phyloP scores from a whole-genome alignment of 225 moss, liverwort and hornwort genomes.

The Rhytidiadelphus loreus region DNA sequence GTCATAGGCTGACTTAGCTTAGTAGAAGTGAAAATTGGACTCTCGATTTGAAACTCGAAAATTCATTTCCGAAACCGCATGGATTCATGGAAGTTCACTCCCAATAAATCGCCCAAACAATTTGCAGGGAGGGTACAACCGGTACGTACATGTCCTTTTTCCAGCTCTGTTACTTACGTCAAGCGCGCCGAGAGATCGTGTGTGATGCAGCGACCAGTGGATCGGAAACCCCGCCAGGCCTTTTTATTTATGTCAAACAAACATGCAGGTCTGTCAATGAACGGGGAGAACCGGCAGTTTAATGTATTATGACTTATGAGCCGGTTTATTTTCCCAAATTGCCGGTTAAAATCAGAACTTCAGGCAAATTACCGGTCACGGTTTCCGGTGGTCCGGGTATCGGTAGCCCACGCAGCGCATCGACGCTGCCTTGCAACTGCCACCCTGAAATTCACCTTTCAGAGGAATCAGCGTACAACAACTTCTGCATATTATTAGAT shows the following conservation, averaged over 20 bases:
- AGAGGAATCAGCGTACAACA: not conserved
- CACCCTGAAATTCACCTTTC: not conserved
- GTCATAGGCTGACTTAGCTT: too few species aligned
- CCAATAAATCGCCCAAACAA: not conserved
- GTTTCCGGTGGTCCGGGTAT: not conserved
- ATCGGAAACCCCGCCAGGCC: not conserved
- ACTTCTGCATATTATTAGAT: not conserved
- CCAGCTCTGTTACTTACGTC: not conserved
- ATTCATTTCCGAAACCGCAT: too few species aligned
- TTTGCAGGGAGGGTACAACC: not conserved
- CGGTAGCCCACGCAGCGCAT: not conserved
- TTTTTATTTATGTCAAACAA: not conserved
- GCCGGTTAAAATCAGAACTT: not conserved
- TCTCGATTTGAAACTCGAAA: too few species aligned
- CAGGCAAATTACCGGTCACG: not conserved
- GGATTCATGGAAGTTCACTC: not conserved
- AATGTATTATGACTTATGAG: not conserved
- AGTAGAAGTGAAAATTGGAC: too few species aligned
- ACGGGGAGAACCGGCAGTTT: not conserved
- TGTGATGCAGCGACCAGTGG: not conserved
- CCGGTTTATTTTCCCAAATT: not conserved
- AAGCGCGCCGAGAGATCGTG: not conserved
- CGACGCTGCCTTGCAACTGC: conserved; percentile 1
- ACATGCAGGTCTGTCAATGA: not conserved
- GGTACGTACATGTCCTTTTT: not conserved